Base-by-base conservation (phyloP, 495 filamentous ascomycete species). In the Penicillium egyptiacum region DNA sequence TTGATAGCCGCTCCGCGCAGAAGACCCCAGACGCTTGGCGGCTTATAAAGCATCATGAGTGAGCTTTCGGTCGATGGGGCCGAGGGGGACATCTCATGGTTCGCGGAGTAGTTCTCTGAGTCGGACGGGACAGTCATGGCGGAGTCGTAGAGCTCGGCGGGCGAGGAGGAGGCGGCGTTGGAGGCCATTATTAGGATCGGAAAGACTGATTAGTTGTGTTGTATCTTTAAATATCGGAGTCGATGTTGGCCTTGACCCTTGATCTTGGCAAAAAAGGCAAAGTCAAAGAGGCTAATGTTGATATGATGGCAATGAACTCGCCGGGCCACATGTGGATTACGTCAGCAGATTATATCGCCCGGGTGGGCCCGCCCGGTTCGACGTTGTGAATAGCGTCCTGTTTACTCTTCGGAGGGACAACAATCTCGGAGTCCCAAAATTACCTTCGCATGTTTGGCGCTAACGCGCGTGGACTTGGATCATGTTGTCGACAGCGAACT, bases 1-100 rank as follows among this genome's bases (percentile, higher is more conserved):
- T 99, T 99, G 74, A 99, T 98, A 5, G 91, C 91, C 7, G 91
- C 91, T 8, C 94, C 91, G 33, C 93, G 86, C 48, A 97, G 50
- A 39, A 99, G 67, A 28, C 88, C 83, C 88, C 89, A 93, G 31
- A 93, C 51, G 0, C 91, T 94, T 0, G 95, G 92, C 16, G 91
- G 90, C 31, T 86, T 83, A 80, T 98, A 99, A 31, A 98, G 80
- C 28, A 98, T 86, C 60, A 98, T 72, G 17, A 88, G 90, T 3
- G 89, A 85, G 46, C 85, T 86, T 2, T 86, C 85, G 1, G 84
- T 85, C 3, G 87, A 88, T 0, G 82, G 77, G 11, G 83, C 82
- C 12, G 82, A 83, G 20, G 78, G 75, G 5, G 85, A 84, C 41
- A 79, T 66, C 40, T 88, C 76, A 57, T 89, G 81, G 70, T 80